These are phyloP conservation scores for Leptographium procerum DNA, from an alignment of 2,329 filamentous ascomycete species.

Conservation along the genomic window DNA sequence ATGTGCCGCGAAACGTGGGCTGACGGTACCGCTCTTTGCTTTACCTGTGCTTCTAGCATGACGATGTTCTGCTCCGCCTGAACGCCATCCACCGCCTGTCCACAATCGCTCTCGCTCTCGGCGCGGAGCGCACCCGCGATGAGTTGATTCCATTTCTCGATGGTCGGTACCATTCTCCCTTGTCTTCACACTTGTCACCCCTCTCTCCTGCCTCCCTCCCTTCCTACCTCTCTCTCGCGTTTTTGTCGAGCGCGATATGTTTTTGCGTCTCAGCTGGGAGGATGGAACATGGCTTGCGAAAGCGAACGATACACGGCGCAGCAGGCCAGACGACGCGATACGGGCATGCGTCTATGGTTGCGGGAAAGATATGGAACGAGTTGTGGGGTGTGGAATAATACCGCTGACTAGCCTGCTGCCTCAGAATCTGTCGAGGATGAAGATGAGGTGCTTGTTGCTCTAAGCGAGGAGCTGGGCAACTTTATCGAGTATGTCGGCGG, in stretches of 20 bases:
- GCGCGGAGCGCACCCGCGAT: constrained; percentile 91
- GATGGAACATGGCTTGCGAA: neutral
- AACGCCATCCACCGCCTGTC: constrained; percentile 98
- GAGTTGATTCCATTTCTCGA: constrained; percentile 98
- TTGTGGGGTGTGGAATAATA: neutral
- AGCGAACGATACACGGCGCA: neutral
- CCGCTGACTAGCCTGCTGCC: constrained; percentile 4
- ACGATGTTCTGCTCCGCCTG: constrained; percentile 93
- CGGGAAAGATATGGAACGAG: neutral
- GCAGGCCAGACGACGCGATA: neutral
- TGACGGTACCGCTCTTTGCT: constrained; percentile 6
- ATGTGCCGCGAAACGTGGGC: constrained; percentile 2
- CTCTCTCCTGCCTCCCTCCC: neutral
- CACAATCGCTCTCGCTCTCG: constrained; percentile 92
- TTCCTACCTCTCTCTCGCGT: neutral
- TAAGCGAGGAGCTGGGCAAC: constrained; percentile 91
- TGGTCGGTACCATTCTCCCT: constrained; percentile 63
- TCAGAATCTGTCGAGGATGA: constrained; percentile 97
- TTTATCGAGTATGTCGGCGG: constrained; percentile 98
- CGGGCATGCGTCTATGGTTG: neutral
- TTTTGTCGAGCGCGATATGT: neutral
- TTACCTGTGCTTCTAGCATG: constrained; percentile 54
- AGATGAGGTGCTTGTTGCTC: constrained; percentile 91
- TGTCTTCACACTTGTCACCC: too few species aligned
- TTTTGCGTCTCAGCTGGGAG: neutral